phyloP scores from a whole-genome alignment of 2,329 filamentous ascomycete species.

The Xenoacremonium recifei region DNA sequence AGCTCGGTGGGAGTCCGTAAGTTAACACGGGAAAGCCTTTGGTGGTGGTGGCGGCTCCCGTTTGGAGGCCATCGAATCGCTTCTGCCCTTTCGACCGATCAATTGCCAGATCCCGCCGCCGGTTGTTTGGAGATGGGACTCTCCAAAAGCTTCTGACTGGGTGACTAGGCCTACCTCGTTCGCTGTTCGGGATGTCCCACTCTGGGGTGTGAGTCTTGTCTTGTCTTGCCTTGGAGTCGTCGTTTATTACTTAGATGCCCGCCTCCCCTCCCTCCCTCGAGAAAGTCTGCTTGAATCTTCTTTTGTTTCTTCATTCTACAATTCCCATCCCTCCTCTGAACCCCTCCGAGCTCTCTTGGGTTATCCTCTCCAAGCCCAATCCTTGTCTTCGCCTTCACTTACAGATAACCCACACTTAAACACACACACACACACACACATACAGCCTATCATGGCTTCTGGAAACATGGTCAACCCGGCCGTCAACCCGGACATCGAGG shows the following conservation, averaged over 20 bases:
- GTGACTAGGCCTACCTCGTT: no score
- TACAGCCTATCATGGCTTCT: conserved; percentile 49
- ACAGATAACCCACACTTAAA: not conserved
- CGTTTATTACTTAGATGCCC: not conserved
- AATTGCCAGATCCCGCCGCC: no score
- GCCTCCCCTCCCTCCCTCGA: not conserved
- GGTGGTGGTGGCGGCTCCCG: no score
- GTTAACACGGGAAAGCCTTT: no score
- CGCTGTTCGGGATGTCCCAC: not conserved
- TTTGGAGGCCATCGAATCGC: no score
- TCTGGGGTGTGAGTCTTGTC: not conserved
- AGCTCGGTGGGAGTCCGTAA: no score
- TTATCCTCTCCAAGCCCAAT: not conserved
- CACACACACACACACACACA: conserved; percentile 6
- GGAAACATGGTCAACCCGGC: conserved; percentile 61
- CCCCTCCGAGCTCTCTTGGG: not conserved
- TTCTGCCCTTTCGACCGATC: no score
- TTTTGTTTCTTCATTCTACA: not conserved
- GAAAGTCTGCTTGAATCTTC: not conserved
- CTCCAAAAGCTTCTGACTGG: no score
- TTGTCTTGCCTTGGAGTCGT: not conserved
- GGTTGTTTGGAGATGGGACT: no score
- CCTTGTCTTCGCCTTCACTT: not conserved
- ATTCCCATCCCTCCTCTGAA: not conserved
- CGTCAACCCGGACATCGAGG: conserved; percentile 56